phyloP scores from a whole-genome alignment of 805 yeast genomes.

The Yamadazyma tumulicola region DNA sequence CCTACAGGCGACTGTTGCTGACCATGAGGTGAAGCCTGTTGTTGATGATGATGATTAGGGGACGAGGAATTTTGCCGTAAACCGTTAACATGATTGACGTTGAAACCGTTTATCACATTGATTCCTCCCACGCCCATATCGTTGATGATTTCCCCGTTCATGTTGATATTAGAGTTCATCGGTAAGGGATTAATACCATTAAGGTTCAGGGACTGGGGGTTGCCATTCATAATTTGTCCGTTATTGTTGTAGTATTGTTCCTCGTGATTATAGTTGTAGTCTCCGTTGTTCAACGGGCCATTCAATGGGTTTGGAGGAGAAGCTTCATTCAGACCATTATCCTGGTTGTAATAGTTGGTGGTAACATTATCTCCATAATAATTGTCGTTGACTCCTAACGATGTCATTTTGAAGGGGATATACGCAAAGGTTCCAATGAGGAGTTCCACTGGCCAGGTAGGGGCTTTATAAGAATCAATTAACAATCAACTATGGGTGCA shows the following conservation, averaged over 20 bases:
- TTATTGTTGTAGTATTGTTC: neutral
- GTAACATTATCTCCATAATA: constrained; percentile 21
- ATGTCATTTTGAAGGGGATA: constrained; percentile 20
- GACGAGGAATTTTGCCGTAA: constrained; percentile 4
- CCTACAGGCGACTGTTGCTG: too few relatives aligned
- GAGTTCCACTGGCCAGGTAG: too few relatives aligned
- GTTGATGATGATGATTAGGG: too few relatives aligned
- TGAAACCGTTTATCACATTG: constrained; percentile 2
- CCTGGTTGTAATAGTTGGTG: neutral
- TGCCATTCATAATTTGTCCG: too few relatives aligned
- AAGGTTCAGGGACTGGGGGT: too few relatives aligned
- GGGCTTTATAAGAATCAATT: too few relatives aligned
- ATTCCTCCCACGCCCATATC: constrained; percentile 6
- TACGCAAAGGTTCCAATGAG: too few relatives aligned
- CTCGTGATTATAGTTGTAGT: neutral
- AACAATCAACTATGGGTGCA: too few relatives aligned
- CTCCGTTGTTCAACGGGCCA: neutral
- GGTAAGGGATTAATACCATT: too few relatives aligned
- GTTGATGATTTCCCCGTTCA: constrained; percentile 6
- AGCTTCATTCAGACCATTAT: neutral
- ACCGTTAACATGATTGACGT: constrained; percentile 1
- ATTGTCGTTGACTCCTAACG: constrained; percentile 24
- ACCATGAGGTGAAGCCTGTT: too few relatives aligned
- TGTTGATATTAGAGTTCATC: constrained; percentile 3
- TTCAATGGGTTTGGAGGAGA: neutral